Conservation (phyloP, 345 rosid species). For the Lepidium africanum region DNA sequence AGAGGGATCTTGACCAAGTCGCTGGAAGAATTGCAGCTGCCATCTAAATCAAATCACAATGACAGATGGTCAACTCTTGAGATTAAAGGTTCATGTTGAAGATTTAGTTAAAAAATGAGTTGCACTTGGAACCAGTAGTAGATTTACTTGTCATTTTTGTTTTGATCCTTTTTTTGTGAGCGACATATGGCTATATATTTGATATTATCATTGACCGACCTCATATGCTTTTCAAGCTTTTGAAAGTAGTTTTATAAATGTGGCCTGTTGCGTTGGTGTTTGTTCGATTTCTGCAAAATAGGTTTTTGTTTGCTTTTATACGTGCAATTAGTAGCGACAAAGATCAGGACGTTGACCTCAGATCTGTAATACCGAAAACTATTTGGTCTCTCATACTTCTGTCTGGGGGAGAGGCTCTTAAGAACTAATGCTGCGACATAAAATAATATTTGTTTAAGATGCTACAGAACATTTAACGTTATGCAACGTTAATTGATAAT, state of each 20-base stretch:
- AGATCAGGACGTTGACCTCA: background rate
- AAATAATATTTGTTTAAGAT: background rate
- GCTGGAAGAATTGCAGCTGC: conserved; percentile 64
- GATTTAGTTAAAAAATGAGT: conserved; percentile 14
- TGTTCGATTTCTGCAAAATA: background rate
- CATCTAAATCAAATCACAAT: conserved; percentile 2
- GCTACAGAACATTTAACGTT: no score
- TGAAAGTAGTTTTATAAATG: background rate
- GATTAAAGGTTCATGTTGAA: conserved; percentile 8
- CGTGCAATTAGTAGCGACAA: background rate
- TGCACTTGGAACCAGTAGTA: conserved; percentile 9
- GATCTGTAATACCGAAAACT: background rate
- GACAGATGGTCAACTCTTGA: background rate
- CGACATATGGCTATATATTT: conserved; percentile 8
- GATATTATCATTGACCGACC: conserved; percentile 3
- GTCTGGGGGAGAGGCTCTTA: background rate
- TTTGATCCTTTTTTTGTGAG: background rate
- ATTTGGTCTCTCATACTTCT: background rate
- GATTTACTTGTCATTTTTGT: conserved; percentile 14
- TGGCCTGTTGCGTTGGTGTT: background rate
- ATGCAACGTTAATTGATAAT: no score
- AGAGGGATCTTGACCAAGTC: conserved; percentile 89
- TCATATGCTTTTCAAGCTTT: background rate
- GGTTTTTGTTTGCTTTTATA: background rate
- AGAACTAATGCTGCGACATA: background rate